Evolutionary conservation across 306 rosid species (phyloP).

Genomic region (Rubus parviflorus): DNA sequence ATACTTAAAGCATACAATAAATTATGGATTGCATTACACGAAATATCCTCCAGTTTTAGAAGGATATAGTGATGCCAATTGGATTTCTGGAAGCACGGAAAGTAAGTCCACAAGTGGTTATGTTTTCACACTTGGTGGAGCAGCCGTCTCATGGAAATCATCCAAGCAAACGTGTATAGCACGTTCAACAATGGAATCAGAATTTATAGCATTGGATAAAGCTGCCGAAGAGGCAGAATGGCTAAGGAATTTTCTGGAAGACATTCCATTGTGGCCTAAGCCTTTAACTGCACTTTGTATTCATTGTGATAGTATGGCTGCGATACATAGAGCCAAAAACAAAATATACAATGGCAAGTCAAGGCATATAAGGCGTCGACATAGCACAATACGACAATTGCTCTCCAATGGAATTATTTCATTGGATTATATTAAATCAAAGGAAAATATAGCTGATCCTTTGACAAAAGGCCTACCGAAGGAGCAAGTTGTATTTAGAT

Average conservation of each 20-base stretch:
- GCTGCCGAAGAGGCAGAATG: too few species aligned
- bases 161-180: too few species aligned
- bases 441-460: neutral
- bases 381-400: neutral
- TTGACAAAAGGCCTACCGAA: neutral
- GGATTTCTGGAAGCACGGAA: neutral
- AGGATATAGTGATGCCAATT: slow-evolving; percentile 9
- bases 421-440: too few species aligned
- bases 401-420: neutral
- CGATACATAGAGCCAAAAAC: too few species aligned
- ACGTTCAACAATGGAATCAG: too few species aligned
- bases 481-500: neutral
- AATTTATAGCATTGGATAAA: too few species aligned
- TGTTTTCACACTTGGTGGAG: too few species aligned
- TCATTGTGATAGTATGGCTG: too few species aligned
- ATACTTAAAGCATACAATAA: neutral
- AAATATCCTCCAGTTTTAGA: slow-evolving; percentile 1
- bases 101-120: neutral
- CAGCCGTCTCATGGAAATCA: too few species aligned
- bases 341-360: neutral
- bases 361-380: neutral
- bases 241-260: too few species aligned
- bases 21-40: neutral
- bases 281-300: too few species aligned
- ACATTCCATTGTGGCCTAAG: too few species aligned